Evolutionary conservation across 2,329 filamentous ascomycete species (phyloP), one percentile per base, ranked within the genome.

Genomic region (Verticillium dahliae): DNA sequence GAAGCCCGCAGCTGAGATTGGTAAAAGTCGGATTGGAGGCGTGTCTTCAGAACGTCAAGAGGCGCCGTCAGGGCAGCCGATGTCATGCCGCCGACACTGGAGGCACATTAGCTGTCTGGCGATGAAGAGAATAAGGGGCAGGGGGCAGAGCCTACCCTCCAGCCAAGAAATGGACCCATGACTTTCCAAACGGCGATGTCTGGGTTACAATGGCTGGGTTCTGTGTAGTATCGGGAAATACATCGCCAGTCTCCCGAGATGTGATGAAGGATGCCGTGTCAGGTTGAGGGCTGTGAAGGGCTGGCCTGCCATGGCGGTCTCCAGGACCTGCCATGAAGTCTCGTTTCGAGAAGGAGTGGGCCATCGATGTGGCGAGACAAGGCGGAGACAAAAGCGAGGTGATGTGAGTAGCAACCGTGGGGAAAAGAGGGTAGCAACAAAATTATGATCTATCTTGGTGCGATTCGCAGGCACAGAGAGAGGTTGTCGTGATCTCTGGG

Each of bases 21-120:
- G 81, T 97, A 97, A 74, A 96, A 96, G 72, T 96, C 93, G 70
- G 92, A 96, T 74, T 98, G 94, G 3, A 98, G 81, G 39, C 94
- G 87, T 11, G 94, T 98, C 75, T 96, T 96, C 58, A 98, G 84
- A 37, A 97, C 93, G 72, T 97, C 94, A 63, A 98, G 89, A 27
- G 94, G 94, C 9, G 92, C 92, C 1, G 94, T 97, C n/a, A 97
- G 77, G n/a, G 90, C 88, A 31, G 94, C 91, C 11, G 94, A 89
- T 18, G 91, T 92, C 88, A 97, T 96, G 68, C 93, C 93, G 68
- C 93, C 93, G 59, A 91, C 78, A 52, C 93, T 96, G 67, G 56
- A 65, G 38, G 62, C 57, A 33, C 37, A 27, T 56, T 56, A 56
- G 39, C 37, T 55, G 13, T 54, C 31, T 18, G 7, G 22, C 9